Percentiles rank a stretch among this genome's conserved stretches.
phyloP scores from a whole-genome alignment of 2,329 filamentous ascomycete genomes.

The Ceratocystis albifundus region DNA sequence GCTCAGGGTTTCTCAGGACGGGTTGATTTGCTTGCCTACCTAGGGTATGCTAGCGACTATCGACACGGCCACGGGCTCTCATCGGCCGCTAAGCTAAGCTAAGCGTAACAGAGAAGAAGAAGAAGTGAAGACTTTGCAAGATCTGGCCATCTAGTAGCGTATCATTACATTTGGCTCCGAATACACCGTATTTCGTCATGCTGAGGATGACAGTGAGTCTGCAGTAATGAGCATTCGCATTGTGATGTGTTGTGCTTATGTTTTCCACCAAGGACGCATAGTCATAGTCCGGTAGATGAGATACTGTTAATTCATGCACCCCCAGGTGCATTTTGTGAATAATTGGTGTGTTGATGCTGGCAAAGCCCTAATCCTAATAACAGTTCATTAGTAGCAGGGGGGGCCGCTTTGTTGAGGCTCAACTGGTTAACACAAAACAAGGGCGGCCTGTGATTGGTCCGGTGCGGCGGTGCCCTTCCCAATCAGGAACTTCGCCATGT shows the following conservation, averaged over 20 bases:
- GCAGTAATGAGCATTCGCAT: background rate
- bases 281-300: background rate
- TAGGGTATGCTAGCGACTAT: background rate
- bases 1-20: background rate
- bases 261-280: background rate
- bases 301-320: background rate
- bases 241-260: background rate
- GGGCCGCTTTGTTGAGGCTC: background rate
- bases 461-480: background rate
- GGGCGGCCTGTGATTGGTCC: background rate
- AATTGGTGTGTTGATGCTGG: background rate
- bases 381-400: background rate
- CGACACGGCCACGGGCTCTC: background rate
- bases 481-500: constrained; percentile 3
- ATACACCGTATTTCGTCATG: background rate
- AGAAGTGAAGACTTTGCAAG: background rate
- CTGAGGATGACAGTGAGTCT: background rate
- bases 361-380: background rate
- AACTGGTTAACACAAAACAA: background rate
- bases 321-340: background rate
- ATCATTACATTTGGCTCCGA: constrained; percentile 1
- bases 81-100: background rate
- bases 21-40: background rate
- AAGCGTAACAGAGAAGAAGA: background rate
- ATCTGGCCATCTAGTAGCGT: background rate